Evolutionary conservation across 1,284 basidiomycete species (phyloP), one percentile per base, ranked within the genome.

Genomic region (Apiotrichum porosum): DNA sequence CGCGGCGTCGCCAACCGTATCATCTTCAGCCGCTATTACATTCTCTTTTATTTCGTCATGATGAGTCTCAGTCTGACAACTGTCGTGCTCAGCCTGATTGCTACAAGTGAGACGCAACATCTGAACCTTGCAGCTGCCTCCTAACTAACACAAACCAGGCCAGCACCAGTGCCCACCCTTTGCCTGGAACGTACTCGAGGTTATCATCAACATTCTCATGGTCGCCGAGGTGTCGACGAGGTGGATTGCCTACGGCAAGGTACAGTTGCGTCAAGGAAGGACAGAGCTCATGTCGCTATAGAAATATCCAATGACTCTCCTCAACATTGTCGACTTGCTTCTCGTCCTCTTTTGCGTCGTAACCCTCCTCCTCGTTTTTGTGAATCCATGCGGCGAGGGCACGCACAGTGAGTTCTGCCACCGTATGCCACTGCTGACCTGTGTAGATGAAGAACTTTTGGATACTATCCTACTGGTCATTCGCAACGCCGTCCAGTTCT

Each of bases 301-400:
- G 92, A 88, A 92, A 88, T 95, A 95, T 76, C 94, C 91, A 83
- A 85, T 84, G 71, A 92, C 91, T 15, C 82, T 84, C 14, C 90
- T 88, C 74, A 95, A 95, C 69, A 76, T 89, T 33, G 78, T 92
- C 63, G 91, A 95, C 69, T 78, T 94, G 14, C 79, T 86, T 39
- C 78, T 95, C 38, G 93, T 91, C 1, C 56, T 81, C 15, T 88
- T 97, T 72, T 95, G 92, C 67, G 83, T 82, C 9, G 69, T 94
- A 54, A 97, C 92, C 1, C 75, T 97, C 17, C 76, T 93, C 30
- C 80, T 94, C 13, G 82, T 97, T 39, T 82, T 87, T 49, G 86
- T 88, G 63, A 69, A 63, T 31, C 69, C 71, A 0, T 74, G 72
- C 47, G 58, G 62, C 10, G 64, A 65, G 10, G 63, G 68, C 1